phyloP scores from a whole-genome alignment of 768 basidiomycete species.

The Naganishia randhawae region DNA sequence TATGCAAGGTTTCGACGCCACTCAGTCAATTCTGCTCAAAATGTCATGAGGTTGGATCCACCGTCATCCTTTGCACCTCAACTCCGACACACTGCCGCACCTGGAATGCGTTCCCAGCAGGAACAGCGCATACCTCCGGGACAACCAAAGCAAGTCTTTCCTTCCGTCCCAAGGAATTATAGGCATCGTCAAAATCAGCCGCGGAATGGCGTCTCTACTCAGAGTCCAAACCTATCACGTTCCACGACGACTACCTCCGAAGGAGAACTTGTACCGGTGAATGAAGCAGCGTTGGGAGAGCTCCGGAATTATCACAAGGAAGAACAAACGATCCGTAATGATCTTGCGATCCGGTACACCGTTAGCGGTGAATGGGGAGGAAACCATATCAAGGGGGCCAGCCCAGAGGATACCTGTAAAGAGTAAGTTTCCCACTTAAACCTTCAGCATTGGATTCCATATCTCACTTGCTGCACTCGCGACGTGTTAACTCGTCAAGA shows the following conservation, averaged over 20 bases:
- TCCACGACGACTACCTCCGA: neutral
- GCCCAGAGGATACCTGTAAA: slow-evolving; percentile 81
- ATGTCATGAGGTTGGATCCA: neutral
- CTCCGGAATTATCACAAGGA: slow-evolving; percentile 73
- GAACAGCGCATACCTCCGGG: neutral
- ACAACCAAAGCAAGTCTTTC: neutral
- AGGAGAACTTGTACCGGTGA: neutral
- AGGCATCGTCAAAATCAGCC: slow-evolving; percentile 1
- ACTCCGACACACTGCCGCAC: neutral
- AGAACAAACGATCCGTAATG: slow-evolving; percentile 94
- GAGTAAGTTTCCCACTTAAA: slow-evolving; percentile 64
- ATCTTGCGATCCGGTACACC: slow-evolving; percentile 86
- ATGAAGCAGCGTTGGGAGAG: slow-evolving; percentile 15
- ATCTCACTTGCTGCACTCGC: neutral
- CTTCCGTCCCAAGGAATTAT: neutral
- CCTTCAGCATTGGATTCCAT: neutral
- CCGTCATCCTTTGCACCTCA: neutral
- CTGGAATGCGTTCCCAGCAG: neutral
- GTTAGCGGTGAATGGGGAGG: slow-evolving; percentile 90
- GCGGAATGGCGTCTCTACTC: neutral
- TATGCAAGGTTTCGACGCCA: neutral
- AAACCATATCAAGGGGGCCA: slow-evolving; percentile 85
- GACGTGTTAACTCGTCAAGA: too few relatives aligned
- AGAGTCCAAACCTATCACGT: neutral
- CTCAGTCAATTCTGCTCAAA: neutral